A percentile compares a stretch with the other conserved stretches of the same genome.
phyloP scores from a whole-genome alignment of 176 grass and related monocot genomes.

The Zoysia japonica region DNA sequence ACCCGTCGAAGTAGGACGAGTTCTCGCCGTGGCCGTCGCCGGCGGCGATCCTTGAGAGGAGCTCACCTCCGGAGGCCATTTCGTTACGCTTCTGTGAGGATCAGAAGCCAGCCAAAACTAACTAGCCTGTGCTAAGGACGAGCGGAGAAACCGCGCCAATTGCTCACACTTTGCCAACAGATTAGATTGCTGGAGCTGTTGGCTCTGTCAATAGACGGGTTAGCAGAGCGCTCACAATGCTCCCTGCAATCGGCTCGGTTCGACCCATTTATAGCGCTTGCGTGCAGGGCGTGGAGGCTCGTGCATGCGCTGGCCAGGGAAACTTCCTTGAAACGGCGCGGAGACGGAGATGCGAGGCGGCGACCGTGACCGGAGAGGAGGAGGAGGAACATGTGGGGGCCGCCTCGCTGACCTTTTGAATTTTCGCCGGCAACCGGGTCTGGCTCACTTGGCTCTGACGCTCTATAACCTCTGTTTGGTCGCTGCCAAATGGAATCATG shows the following conservation, averaged over 20 bases:
- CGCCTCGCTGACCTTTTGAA: not conserved
- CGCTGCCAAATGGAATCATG: not conserved
- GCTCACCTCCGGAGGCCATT: conserved; percentile 17
- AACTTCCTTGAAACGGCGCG: not conserved
- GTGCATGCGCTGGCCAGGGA: not conserved
- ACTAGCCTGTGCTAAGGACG: not conserved
- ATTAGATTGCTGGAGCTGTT: not conserved
- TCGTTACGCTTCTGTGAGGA: not conserved
- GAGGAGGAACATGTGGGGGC: not conserved
- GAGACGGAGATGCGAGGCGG: not conserved
- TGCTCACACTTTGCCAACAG: not conserved
- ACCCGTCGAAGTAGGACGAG: conserved; percentile 82
- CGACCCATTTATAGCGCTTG: not conserved
- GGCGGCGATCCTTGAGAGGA: conserved; percentile 66
- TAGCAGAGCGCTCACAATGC: not conserved
- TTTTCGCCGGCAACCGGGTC: not conserved
- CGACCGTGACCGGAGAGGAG: not conserved
- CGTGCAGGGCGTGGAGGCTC: not conserved
- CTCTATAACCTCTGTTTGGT: not conserved
- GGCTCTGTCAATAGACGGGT: not conserved
- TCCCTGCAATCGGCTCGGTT: not conserved
- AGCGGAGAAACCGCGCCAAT: not conserved
- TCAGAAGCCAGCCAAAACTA: not conserved
- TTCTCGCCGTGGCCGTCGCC: conserved; percentile 85
- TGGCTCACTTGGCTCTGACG: not conserved